Base-by-base conservation (phyloP, 805 yeast genomes). In the Teunomyces funiuensis region DNA sequence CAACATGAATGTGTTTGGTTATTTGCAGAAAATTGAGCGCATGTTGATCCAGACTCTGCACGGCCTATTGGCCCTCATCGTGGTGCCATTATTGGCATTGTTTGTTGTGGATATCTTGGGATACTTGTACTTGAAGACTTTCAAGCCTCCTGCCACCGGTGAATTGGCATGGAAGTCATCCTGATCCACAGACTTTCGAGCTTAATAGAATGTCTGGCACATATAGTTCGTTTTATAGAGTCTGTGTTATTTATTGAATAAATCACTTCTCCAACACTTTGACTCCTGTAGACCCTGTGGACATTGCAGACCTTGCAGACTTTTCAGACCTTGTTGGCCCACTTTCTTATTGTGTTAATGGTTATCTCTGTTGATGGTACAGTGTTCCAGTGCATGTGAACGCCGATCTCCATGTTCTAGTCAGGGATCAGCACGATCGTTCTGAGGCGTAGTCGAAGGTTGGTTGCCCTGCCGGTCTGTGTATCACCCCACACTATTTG, bases 1-100 rank as follows among this genome's bases (percentile, higher is more conserved):
- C 10, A 39, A 19, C 22, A 34, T 40, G 36, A 36, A 28, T 19
- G 11, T 40, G 13, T 19, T 40, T 18, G 39, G 36, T 5, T 17
- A 22, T 16, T 36, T 40, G 22, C 31, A 28, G 26, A 19, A 28
- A n/a, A n/a, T 34, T 29, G 43, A 40, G 20, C 33, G 37, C 20
- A 28, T 36, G 30, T 34, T 40, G 36, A 40, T 38, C 31, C 31
- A 33, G 37, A 38, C 43, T n/a, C 37, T 38, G n/a, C 26, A 28
- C 27, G 43, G 43, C 11, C 23, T 40, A 9, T 40, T 40, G 39
- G 30, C 30, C 33, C 19, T 40, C 17, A 36, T 40, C 6, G 39
- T 38, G 11, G 25, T 36, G n/a, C 43, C 43, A 8, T 9, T 40
- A 7, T 9, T 36, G 6, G 13, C 31, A 5, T 22, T 34, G 28